Base-by-base conservation (phyloP, 1,284 basidiomycete genomes). In the Coriolopsis trogii region DNA sequence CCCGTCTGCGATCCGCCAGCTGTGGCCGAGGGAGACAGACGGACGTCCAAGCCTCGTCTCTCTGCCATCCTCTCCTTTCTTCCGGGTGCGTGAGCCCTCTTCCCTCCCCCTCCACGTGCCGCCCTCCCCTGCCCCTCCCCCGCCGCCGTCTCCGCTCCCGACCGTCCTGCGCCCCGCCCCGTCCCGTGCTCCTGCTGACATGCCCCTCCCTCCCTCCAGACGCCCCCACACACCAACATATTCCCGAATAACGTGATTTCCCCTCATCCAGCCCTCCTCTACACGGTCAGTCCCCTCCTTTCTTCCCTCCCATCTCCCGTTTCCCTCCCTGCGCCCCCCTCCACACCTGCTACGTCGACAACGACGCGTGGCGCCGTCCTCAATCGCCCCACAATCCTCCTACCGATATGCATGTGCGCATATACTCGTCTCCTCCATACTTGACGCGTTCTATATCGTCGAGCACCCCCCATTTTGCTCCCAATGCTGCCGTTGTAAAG, bases 161-260 rank as follows among this genome's bases (percentile, higher is more conserved):
- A 46, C 42, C 20, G 23, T 16, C 36, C 25, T 40, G 13, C 43
- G 12, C 37, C 48, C 41, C 26, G 34, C 5, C 41, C 7, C 25
- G 4, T 21, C 4, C 20, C 41, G 41, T 21, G 25, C 37, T 15
- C 26, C 39, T 42, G 43, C 55, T 52, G 46, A 52, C 50, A 56
- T 47, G 55, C 36, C 33, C 41, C 34, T 28, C n/a, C 26, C 25
- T 12, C 18, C 26, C 33, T 4, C 30, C 47, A 56, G 55, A 34
- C 50, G 55, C 50, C 46, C 42, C 40, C 41, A 16, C 43, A 33
- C 26, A 28, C 16, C 34, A 28, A 16, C 30, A 26, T 24, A 29
- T 31, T 49, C 31, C 48, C 44, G 43, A 45, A 51, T 56, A 56
- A 56, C 55, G 55, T 56, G 55, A 56, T 45, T 36, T 29, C 44